These are phyloP conservation scores for Quercus bicolor DNA, from an alignment of 306 rosid species.

Conservation along the genomic window DNA sequence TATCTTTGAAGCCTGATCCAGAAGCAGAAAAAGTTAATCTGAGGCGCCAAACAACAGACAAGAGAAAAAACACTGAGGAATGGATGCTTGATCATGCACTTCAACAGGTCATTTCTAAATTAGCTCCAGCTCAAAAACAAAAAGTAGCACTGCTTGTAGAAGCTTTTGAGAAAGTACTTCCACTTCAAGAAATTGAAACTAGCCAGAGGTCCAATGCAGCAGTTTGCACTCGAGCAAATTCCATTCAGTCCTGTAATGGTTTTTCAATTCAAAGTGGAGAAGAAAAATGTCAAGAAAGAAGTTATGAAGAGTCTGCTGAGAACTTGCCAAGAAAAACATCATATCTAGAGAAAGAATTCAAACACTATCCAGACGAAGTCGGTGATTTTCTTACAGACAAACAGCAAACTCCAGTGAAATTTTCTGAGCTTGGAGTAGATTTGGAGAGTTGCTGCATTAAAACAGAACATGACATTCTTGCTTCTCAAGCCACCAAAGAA, in stretches of 20 bases:
- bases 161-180: conserved; percentile 79
- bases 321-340: conserved; percentile 26
- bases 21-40: conserved; percentile 60
- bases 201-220: conserved; percentile 21
- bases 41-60: conserved; percentile 49
- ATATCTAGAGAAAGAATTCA: conserved; percentile 11
- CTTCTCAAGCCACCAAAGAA: conserved; percentile 23
- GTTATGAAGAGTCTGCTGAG: conserved; percentile 12
- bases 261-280: conserved; percentile 23
- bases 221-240: conserved; percentile 28
- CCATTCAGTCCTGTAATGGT: conserved; percentile 26
- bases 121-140: conserved; percentile 73
- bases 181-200: conserved; percentile 43
- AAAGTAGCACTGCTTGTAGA: conserved; percentile 65
- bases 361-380: conserved; percentile 18
- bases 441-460: conserved; percentile 8
- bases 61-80: conserved; percentile 62
- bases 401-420: conserved; percentile 13
- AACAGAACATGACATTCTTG: not conserved
- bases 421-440: conserved; percentile 14
- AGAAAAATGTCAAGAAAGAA: conserved; percentile 17
- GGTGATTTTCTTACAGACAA: conserved; percentile 20
- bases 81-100: conserved; percentile 95
- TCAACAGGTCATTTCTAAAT: conserved; percentile 72
- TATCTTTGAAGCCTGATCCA: conserved; percentile 34